Conservation (phyloP, 495 filamentous ascomycete genomes). For the Penicillium egyptiacum region DNA sequence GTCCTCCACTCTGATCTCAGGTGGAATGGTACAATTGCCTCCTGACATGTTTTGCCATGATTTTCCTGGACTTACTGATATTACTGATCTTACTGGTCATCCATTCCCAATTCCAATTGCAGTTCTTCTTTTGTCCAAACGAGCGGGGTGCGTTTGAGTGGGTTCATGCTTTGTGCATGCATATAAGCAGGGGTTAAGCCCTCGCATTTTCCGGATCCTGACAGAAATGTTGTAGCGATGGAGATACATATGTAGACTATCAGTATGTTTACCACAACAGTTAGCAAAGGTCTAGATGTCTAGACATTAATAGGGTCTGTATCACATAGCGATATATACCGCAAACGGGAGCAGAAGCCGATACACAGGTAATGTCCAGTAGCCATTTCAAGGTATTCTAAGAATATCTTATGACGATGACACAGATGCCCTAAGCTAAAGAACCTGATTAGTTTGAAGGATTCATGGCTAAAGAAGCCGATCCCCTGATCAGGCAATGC, state of each 20-base stretch:
- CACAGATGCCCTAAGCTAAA: too few species aligned
- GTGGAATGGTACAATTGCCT: background rate
- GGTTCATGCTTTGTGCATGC: background rate
- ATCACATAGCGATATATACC: background rate
- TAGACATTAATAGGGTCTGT: background rate
- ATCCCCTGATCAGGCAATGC: slow-evolving; percentile 4
- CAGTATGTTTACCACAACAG: background rate
- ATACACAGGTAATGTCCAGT: too few species aligned
- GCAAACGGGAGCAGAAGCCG: background rate
- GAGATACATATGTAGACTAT: too few species aligned
- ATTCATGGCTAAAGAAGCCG: background rate
- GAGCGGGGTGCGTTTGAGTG: background rate
- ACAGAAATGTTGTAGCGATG: background rate
- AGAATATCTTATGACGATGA: too few species aligned
- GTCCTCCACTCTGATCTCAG: background rate
- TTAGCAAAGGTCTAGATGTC: background rate
- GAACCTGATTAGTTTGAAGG: background rate
- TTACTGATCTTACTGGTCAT: background rate
- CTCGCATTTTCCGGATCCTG: background rate
- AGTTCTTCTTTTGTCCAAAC: background rate
- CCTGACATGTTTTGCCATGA: background rate
- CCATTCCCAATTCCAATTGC: background rate
- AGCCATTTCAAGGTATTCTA: too few species aligned
- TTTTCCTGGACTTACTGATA: too few species aligned
- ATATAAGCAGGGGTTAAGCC: background rate